phyloP scores from a whole-genome alignment of 2,329 filamentous ascomycete genomes.

The Pyrenochaeta sp. region DNA sequence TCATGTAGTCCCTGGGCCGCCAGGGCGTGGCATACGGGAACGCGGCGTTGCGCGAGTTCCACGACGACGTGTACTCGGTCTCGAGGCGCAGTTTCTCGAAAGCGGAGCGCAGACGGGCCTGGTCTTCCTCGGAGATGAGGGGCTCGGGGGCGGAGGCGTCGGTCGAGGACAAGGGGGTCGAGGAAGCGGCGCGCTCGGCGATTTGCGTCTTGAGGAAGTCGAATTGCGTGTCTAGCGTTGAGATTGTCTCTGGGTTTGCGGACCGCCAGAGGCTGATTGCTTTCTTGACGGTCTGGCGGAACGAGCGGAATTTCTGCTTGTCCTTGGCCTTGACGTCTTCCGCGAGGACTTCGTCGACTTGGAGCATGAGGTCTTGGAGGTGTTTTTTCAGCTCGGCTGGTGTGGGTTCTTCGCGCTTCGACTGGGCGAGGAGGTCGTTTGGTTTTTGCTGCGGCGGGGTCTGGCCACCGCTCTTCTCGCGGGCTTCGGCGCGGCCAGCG shows the following conservation, averaged over 20 bases:
- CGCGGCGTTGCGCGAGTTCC: slow-evolving; percentile 47
- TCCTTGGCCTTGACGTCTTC: slow-evolving; percentile 70
- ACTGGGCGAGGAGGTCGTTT: slow-evolving; percentile 5
- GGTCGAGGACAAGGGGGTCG: slow-evolving; percentile 4
- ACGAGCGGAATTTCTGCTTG: slow-evolving; percentile 78
- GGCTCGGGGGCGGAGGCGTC: slow-evolving; percentile 16
- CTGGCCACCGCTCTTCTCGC: slow-evolving; percentile 26
- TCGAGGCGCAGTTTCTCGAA: slow-evolving; percentile 73
- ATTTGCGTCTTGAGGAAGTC: slow-evolving; percentile 51
- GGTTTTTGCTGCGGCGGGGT: slow-evolving; percentile 18
- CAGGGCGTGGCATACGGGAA: slow-evolving; percentile 91
- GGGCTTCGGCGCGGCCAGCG: slow-evolving; percentile 36
- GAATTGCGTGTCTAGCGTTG: slow-evolving; percentile 52
- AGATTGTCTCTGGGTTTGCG: slow-evolving; percentile 56
- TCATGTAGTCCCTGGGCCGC: slow-evolving; percentile 85
- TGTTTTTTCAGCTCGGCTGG: slow-evolving; percentile 42
- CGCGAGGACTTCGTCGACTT: slow-evolving; percentile 68
- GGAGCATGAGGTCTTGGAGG: slow-evolving; percentile 46
- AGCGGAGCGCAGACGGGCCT: slow-evolving; percentile 61
- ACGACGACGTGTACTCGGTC: slow-evolving; percentile 74
- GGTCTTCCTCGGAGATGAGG: slow-evolving; percentile 60
- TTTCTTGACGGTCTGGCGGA: slow-evolving; percentile 70
- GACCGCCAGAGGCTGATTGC: slow-evolving; percentile 64
- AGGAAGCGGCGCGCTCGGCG: slow-evolving; percentile 15
- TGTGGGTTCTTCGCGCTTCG: slow-evolving; percentile 34